Percentiles rank a stretch among this genome's conserved stretches.
phyloP scores from a whole-genome alignment of 1,139 yeast genomes.

The Candida sanyaensis region DNA sequence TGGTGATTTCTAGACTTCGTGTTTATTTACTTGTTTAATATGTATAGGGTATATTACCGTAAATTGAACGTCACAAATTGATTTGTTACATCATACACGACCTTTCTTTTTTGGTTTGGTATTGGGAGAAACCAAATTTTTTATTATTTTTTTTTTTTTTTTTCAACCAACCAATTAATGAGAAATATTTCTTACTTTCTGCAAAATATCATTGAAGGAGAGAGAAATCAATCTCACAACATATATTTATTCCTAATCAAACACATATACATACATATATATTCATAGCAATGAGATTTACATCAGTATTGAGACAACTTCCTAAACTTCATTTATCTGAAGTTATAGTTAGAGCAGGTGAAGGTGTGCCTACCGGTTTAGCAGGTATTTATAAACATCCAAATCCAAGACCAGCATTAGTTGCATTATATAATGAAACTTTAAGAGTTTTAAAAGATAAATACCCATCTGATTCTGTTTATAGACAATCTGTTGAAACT shows the following conservation, averaged over 20 bases:
- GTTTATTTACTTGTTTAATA: no score
- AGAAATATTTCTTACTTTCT: conserved; percentile 8
- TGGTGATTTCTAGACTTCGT: conserved; percentile 10
- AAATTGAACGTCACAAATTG: no score
- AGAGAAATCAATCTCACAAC: no score
- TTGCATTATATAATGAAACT: conserved; percentile 71
- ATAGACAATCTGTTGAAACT: conserved; percentile 74
- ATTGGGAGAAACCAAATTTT: no score
- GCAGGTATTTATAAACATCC: conserved; percentile 82
- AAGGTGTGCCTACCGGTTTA: conserved; percentile 77
- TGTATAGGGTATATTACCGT: no score
- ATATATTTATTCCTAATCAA: conserved; percentile 5
- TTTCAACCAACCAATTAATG: conserved; percentile 17
- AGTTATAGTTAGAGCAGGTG: conserved; percentile 66
- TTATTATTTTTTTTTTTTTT: not conserved
- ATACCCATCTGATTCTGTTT: conserved; percentile 72
- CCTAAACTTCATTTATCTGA: conserved; percentile 8
- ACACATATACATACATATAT: not conserved
- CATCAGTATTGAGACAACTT: conserved; percentile 49
- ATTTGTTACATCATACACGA: not conserved
- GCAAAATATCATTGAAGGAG: conserved; percentile 15
- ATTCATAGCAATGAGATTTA: conserved; percentile 36
- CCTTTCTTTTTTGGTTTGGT: not conserved
- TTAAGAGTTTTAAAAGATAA: conserved; percentile 55
- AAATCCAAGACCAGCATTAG: conserved; percentile 78